Conservation (phyloP, 1,284 basidiomycete species). For the Leccinum proliferum region DNA sequence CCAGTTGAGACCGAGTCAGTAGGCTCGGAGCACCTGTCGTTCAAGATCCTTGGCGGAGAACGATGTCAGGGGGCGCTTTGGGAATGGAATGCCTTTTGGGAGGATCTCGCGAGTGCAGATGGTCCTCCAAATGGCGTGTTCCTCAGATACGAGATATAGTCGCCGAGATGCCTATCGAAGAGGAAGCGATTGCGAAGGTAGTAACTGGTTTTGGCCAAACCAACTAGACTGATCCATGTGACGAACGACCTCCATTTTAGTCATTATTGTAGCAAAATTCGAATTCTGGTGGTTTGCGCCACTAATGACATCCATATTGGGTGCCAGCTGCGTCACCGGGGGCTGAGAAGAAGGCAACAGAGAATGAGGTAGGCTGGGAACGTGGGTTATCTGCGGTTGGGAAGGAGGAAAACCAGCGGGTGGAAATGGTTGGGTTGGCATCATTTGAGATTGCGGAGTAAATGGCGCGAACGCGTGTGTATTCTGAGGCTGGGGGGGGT, state of each 20-base stretch:
- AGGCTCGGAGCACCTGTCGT: conserved; percentile 36
- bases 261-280: conserved; percentile 28
- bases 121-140: conserved; percentile 51
- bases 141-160: conserved; percentile 37
- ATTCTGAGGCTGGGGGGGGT: conserved; percentile 19
- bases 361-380: conserved; percentile 11
- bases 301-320: conserved; percentile 11
- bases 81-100: conserved; percentile 43
- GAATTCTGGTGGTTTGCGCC: conserved; percentile 15
- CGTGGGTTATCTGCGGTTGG: conserved; percentile 13
- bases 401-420: conserved; percentile 16
- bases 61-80: conserved; percentile 25
- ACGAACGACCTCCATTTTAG: conserved; percentile 30
- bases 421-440: conserved; percentile 16
- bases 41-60: conserved; percentile 40
- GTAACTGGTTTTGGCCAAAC: conserved; percentile 17
- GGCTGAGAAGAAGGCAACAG: conserved; percentile 14
- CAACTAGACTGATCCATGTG: conserved; percentile 24
- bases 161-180: conserved; percentile 42
- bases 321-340: conserved; percentile 10
- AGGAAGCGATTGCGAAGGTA: conserved; percentile 12
- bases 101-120: conserved; percentile 41
- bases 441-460: conserved; percentile 14
- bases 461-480: conserved; percentile 12
- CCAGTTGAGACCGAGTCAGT: conserved; percentile 47